Evolutionary conservation across 2,329 filamentous ascomycete genomes (phyloP).

Genomic region (Aspergillus uvarum): DNA sequence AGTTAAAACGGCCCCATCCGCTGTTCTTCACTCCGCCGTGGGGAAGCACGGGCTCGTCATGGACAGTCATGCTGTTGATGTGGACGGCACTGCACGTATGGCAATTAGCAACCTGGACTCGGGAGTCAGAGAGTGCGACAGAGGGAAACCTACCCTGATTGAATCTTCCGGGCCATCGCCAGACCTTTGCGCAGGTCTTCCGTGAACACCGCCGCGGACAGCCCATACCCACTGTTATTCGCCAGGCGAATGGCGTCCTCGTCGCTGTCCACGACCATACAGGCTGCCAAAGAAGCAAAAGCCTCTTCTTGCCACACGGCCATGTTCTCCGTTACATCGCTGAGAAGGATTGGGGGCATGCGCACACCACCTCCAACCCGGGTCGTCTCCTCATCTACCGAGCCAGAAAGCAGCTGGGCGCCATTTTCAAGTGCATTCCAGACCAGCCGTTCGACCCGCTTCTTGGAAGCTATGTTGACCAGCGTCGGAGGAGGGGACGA

Average conservation of each 20-base stretch:
- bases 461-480: slow-evolving; percentile 46
- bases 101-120: neutral
- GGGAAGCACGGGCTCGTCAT: slow-evolving; percentile 61
- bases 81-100: slow-evolving; percentile 49
- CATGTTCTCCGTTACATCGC: slow-evolving; percentile 67
- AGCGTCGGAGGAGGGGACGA: slow-evolving; percentile 40
- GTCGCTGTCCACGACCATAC: slow-evolving; percentile 59
- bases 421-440: slow-evolving; percentile 30
- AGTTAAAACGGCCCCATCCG: slow-evolving; percentile 61
- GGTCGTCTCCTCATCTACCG: slow-evolving; percentile 10
- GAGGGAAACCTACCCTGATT: slow-evolving; percentile 55
- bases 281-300: slow-evolving; percentile 70
- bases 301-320: slow-evolving; percentile 70
- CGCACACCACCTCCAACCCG: slow-evolving; percentile 29
- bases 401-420: slow-evolving; percentile 33
- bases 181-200: slow-evolving; percentile 60
- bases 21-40: slow-evolving; percentile 64
- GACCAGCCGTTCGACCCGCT: slow-evolving; percentile 41
- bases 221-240: slow-evolving; percentile 77
- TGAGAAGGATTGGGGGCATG: slow-evolving; percentile 66
- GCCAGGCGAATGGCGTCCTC: slow-evolving; percentile 70
- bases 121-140: slow-evolving; percentile 5
- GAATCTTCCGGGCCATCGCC: slow-evolving; percentile 58
- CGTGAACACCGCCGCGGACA: slow-evolving; percentile 70
- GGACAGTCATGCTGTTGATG: slow-evolving; percentile 64